Evolutionary conservation across 345 rosid genomes (phyloP).

Genomic region (Acer negundo): DNA sequence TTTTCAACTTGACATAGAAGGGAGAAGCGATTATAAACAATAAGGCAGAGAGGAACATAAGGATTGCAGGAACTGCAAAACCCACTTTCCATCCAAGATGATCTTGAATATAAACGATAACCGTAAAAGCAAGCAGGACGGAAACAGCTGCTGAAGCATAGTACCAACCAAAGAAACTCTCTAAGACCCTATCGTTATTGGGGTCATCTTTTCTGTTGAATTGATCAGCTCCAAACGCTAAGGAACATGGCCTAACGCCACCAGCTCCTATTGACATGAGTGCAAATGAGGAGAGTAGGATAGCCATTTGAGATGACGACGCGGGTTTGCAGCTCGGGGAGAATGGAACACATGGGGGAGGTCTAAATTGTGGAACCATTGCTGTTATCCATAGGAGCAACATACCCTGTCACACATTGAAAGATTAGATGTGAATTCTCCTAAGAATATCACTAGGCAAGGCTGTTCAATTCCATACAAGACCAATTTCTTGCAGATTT

Average conservation of each 20-base stretch:
- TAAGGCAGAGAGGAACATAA: constrained; percentile 49
- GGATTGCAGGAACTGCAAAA: constrained; percentile 59
- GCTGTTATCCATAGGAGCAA: constrained; percentile 71
- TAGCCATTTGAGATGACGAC: constrained; percentile 49
- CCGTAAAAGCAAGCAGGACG: constrained; percentile 55
- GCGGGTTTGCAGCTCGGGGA: constrained; percentile 46
- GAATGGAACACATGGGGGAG: constrained; percentile 45
- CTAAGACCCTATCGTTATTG: constrained; percentile 49
- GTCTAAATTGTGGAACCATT: constrained; percentile 59
- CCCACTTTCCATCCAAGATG: constrained; percentile 64
- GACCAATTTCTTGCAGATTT: neutral
- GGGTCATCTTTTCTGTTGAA: constrained; percentile 53
- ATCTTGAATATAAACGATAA: constrained; percentile 60
- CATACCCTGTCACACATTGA: constrained; percentile 54
- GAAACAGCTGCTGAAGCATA: constrained; percentile 54
- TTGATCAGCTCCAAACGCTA: constrained; percentile 80
- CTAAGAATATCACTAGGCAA: neutral
- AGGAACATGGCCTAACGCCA: constrained; percentile 70
- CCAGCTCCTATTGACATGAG: constrained; percentile 73
- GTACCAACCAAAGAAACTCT: constrained; percentile 74
- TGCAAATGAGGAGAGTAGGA: constrained; percentile 46
- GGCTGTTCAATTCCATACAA: neutral
- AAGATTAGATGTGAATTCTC: neutral
- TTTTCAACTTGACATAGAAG: constrained; percentile 45
- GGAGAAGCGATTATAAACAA: constrained; percentile 53